phyloP scores from a whole-genome alignment of 495 filamentous ascomycete species.

The Hypoxylon fragiforme region DNA sequence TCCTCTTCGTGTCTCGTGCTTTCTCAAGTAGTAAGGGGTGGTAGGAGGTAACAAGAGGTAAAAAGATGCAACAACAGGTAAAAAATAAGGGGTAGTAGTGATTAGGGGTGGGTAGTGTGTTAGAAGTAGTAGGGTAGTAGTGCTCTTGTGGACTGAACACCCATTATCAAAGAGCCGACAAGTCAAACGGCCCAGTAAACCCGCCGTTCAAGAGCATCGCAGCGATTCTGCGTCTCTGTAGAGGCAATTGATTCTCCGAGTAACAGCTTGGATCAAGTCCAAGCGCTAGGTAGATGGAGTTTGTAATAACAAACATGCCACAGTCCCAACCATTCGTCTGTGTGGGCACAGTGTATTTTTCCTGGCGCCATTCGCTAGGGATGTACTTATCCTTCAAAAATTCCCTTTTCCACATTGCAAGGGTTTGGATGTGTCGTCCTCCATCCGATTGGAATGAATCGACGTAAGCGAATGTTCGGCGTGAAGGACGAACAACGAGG shows the following conservation, averaged over 20 bases:
- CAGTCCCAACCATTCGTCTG: slow-evolving; percentile 80
- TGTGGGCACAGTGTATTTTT: slow-evolving; percentile 49
- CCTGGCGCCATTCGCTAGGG: slow-evolving; percentile 64
- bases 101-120: too few relatives aligned
- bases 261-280: slow-evolving; percentile 66
- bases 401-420: slow-evolving; percentile 54
- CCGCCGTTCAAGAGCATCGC: slow-evolving; percentile 71
- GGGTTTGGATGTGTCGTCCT: slow-evolving; percentile 16
- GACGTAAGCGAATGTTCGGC: slow-evolving; percentile 69
- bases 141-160: background rate
- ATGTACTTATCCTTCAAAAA: slow-evolving; percentile 61
- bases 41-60: too few relatives aligned
- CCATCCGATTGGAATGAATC: slow-evolving; percentile 63
- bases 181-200: slow-evolving; percentile 53
- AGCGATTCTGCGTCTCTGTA: slow-evolving; percentile 66
- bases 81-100: too few relatives aligned
- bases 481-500: slow-evolving; percentile 66
- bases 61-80: too few relatives aligned
- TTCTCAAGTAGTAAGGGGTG: too few relatives aligned
- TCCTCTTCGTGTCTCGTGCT: too few relatives aligned
- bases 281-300: slow-evolving; percentile 68
- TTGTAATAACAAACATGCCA: slow-evolving; percentile 77
- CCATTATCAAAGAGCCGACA: slow-evolving; percentile 35
- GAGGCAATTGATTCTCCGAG: slow-evolving; percentile 55
- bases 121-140: too few relatives aligned